phyloP scores from a whole-genome alignment of 495 filamentous ascomycete genomes.

The Cercophora samala region DNA sequence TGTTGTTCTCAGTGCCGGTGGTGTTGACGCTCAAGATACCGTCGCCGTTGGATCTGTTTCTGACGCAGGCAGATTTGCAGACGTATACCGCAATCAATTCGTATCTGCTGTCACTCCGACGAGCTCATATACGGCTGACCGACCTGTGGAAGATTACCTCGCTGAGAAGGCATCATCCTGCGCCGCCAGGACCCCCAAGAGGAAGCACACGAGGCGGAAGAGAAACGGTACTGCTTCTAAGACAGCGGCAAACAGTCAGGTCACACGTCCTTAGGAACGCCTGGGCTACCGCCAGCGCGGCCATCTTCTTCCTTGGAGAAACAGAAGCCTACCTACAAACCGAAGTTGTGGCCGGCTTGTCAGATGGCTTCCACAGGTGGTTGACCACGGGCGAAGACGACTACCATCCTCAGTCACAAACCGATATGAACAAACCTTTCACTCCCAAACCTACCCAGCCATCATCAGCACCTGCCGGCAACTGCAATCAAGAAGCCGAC shows the following conservation, averaged over 20 bases:
- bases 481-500: neutral
- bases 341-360: conserved; percentile 78
- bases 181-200: conserved; percentile 61
- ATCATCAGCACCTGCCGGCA: neutral
- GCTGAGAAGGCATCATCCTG: conserved; percentile 70
- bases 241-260: conserved; percentile 57
- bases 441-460: neutral
- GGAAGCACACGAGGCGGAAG: conserved; percentile 58
- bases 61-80: conserved; percentile 68
- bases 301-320: conserved; percentile 83
- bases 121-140: conserved; percentile 75
- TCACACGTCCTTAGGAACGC: conserved; percentile 65
- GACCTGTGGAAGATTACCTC: conserved; percentile 79
- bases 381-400: conserved; percentile 36
- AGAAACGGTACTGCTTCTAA: conserved; percentile 51
- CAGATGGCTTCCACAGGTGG: conserved; percentile 60
- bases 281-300: conserved; percentile 82
- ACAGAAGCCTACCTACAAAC: conserved; percentile 83
- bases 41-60: conserved; percentile 82
- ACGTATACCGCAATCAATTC: conserved; percentile 79
- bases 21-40: conserved; percentile 66
- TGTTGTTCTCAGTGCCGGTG: conserved; percentile 76
- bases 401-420: conserved; percentile 6
- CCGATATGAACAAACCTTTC: neutral
- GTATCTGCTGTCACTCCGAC: conserved; percentile 78